Percentiles rank a stretch among this genome's conserved stretches.
Conservation (phyloP, 176 grass and related monocot species). For the Areca catechu region DNA sequence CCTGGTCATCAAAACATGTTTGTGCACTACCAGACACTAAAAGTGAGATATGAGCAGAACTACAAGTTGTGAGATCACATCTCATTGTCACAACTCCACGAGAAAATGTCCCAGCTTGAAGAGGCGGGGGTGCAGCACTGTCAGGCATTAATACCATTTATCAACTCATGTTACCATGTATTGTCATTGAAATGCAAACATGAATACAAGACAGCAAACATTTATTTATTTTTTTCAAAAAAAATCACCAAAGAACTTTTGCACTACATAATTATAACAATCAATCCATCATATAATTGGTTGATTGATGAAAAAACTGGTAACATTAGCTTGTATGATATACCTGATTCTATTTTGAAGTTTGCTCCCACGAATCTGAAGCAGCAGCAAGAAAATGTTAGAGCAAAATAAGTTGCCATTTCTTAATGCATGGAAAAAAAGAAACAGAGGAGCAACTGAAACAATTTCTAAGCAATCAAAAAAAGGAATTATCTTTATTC, state of each 20-base stretch:
- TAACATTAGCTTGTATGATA: too few relatives aligned
- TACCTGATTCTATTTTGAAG: conserved; percentile 56
- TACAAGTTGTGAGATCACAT: conserved; percentile 58
- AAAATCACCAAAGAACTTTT: conserved; percentile 6
- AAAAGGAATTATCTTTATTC: too few relatives aligned
- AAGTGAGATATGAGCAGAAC: conserved; percentile 48
- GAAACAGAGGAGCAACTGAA: conserved; percentile 3
- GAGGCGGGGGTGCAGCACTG: conserved; percentile 41
- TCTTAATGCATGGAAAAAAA: background rate
- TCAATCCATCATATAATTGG: conserved; percentile 10
- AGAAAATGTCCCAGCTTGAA: conserved; percentile 38
- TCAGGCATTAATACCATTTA: background rate
- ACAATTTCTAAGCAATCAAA: too few relatives aligned
- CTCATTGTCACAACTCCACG: conserved; percentile 59
- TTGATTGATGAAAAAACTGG: too few relatives aligned
- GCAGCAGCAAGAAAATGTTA: conserved; percentile 1
- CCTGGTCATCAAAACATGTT: conserved; percentile 68
- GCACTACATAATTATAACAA: conserved; percentile 12
- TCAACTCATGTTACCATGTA: too few relatives aligned
- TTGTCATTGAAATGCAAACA: conserved; percentile 10
- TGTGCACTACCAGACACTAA: conserved; percentile 47
- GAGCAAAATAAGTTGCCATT: background rate
- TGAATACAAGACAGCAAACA: background rate
- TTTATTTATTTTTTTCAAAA: conserved; percentile 4
- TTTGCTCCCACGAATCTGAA: conserved; percentile 58